Percentiles rank a stretch among this genome's conserved stretches.
phyloP scores from a whole-genome alignment of 352 stramenopile genomes.

The Globisporangium cylindrosporum region DNA sequence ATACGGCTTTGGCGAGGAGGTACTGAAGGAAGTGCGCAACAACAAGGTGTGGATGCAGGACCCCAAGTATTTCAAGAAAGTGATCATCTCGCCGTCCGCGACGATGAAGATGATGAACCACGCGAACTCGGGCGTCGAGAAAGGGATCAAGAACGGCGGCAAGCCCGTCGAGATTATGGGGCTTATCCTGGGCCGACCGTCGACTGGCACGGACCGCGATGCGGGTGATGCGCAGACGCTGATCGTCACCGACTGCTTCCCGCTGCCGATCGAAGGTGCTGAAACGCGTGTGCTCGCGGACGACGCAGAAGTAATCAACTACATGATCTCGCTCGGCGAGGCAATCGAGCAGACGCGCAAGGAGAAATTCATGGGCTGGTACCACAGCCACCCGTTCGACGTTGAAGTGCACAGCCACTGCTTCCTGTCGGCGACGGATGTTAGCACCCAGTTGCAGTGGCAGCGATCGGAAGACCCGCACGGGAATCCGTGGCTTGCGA shows the following conservation, averaged over 20 bases:
- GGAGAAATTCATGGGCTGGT: conserved; percentile 99
- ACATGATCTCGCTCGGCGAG: conserved; percentile 98
- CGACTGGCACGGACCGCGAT: conserved; percentile 81
- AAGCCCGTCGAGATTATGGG: conserved; percentile 99
- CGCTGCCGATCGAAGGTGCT: conserved; percentile 95
- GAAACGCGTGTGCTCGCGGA: conserved; percentile 96
- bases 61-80: conserved; percentile 95
- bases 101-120: conserved; percentile 98
- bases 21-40: conserved; percentile 81
- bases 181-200: conserved; percentile 94
- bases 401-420: conserved; percentile 95
- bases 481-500: conserved; percentile 96
- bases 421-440: conserved; percentile 97
- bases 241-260: conserved; percentile 98
- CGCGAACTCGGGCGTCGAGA: conserved; percentile 97
- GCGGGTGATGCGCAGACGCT: conserved; percentile 89
- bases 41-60: conserved; percentile 91
- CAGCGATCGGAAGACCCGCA: conserved; percentile 96
- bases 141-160: conserved; percentile 94
- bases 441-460: conserved; percentile 98
- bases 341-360: conserved; percentile 92
- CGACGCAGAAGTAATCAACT: conserved; percentile 97
- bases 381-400: conserved; percentile 99
- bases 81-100: conserved; percentile 92
- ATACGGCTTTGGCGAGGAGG: conserved; percentile 82